Base-by-base conservation (phyloP, 2,329 filamentous ascomycete genomes). In the Gliomastix tumulicola region DNA sequence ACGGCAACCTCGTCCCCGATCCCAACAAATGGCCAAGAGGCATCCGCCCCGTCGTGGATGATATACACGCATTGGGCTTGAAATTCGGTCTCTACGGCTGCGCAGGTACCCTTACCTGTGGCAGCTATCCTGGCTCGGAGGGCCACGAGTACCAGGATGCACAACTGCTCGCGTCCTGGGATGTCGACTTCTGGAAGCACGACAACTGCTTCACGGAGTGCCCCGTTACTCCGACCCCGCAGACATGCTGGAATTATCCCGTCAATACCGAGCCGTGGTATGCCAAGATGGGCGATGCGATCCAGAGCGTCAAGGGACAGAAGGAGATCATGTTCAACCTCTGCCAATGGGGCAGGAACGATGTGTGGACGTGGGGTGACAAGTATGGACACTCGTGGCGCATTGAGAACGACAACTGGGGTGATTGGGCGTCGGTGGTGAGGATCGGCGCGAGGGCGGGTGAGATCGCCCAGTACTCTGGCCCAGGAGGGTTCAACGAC, bases 51-150 rank as follows among this genome's bases (percentile, higher is more conserved):
- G 53, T 71, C 3, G 73, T 71, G 3, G 55, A 69, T 23, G 45
- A 69, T 35, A 63, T 80, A 15, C 76, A 81, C 41, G 53, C 46
- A 4, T 48, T 76, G 41, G 74, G 74, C 2, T 48, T 82, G 28
- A 81, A 80, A 49, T 58, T 79, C 9, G 77, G 78, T 1, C 76
- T 82, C 38, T 82, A 82, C 47, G 69, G 69, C 43, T 70, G 67
- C 47, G 71, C 71, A 0, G 73, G 71, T n/a, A 62, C 43, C 30
- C 49, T 33, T 20, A 42, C 42, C 4, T 44, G 42, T 23, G 42
- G 40, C 7, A 34, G 40, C 13, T 44, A 37, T 34, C 42, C 42
- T 15, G 44, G 41, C 19, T 41, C 41, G 8, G 32, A 30, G 34
- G 43, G 38, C 10, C 32, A 45, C 34, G 43, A 45, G 28, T 30